These are phyloP conservation scores for Ophiostoma novo-ulmi DNA, from an alignment of 2,329 filamentous ascomycete species.

Conservation along the genomic window DNA sequence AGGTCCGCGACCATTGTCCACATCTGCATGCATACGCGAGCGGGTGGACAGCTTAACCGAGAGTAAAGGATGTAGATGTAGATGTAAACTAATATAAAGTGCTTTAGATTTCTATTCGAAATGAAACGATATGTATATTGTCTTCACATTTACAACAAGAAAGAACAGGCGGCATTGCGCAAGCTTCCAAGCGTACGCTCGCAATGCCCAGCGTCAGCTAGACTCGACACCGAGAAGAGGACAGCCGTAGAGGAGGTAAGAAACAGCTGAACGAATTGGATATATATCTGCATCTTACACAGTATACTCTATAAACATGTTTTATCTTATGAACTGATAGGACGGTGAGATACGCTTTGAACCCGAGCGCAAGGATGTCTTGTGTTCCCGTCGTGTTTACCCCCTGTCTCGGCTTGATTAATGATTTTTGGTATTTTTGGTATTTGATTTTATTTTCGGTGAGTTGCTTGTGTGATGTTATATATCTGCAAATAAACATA, in stretches of 20 bases:
- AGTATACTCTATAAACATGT: not conserved
- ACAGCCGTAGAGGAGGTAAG: not conserved
- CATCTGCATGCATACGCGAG: conserved; percentile 6
- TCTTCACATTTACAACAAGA: not conserved
- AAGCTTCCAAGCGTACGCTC: not conserved
- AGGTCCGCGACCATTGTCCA: not conserved
- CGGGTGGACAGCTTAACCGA: conserved; percentile 15
- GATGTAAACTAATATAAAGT: not conserved
- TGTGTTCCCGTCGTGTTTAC: not conserved
- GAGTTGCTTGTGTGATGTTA: too few relatives aligned
- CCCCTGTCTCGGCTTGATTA: not conserved
- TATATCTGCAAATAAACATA: too few relatives aligned
- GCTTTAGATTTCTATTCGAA: too few relatives aligned
- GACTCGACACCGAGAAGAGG: not conserved
- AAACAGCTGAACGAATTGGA: not conserved
- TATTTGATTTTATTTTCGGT: not conserved
- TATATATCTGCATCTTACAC: not conserved
- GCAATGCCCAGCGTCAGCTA: not conserved
- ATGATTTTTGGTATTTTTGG: not conserved
- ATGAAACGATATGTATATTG: not conserved
- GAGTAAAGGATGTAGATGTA: not conserved
- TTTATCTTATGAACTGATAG: not conserved
- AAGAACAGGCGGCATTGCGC: conserved; percentile 6
- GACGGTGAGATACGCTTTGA: not conserved
- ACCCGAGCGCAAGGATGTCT: conserved; percentile 4